phyloP scores from a whole-genome alignment of 805 yeast species.

The Candida coquimbonensis region DNA sequence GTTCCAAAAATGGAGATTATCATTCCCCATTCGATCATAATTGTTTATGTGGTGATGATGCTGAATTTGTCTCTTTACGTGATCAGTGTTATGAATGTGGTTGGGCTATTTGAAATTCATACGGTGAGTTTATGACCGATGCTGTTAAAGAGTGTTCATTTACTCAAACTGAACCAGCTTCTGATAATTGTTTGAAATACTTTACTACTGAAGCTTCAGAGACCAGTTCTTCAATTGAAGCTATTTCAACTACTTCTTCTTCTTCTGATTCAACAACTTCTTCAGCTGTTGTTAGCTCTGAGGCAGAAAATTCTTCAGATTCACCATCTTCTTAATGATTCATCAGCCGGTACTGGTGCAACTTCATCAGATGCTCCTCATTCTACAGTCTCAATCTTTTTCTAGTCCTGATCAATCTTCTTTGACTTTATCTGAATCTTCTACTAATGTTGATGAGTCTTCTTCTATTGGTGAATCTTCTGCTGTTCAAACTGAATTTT shows the following conservation, averaged over 20 bases:
- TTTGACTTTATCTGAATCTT: too few species aligned
- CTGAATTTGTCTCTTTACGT: background rate
- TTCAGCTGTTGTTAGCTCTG: background rate
- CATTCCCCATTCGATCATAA: slow-evolving; percentile 4
- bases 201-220: background rate
- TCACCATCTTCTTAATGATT: too few species aligned
- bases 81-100: slow-evolving; percentile 6
- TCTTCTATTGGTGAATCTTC: too few species aligned
- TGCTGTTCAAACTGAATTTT: too few species aligned
- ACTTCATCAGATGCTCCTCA: too few species aligned
- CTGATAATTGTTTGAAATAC: background rate
- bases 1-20: background rate
- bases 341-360: too few species aligned
- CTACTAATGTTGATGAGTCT: too few species aligned
- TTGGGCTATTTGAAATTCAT: slow-evolving; percentile 7
- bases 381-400: too few species aligned
- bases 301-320: too few species aligned
- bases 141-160: slow-evolving; percentile 6
- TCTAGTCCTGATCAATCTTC: too few species aligned
- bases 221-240: background rate
- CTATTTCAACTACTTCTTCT: background rate
- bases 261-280: background rate
- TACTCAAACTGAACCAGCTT: slow-evolving; percentile 6
- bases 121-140: background rate
- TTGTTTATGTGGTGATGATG: slow-evolving; percentile 5